Conservation (phyloP, 1,284 basidiomycete species). For the Farysia itapuensis region DNA sequence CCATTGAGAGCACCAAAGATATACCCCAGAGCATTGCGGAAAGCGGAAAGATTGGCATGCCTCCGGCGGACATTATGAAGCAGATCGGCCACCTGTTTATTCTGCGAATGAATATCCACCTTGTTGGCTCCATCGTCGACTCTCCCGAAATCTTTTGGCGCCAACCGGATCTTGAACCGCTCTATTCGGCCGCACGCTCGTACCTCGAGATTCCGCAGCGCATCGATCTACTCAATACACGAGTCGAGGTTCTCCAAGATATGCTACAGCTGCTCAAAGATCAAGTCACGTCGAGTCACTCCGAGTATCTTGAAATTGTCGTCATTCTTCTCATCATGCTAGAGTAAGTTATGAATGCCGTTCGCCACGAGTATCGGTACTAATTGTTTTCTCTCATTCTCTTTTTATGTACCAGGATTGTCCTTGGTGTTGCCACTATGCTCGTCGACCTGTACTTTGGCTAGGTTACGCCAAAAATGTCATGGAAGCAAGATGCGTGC, state of each 20-base stretch:
- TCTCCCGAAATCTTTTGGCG: conserved; percentile 92
- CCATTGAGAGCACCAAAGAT: conserved; percentile 95
- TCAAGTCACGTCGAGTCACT: conserved; percentile 84
- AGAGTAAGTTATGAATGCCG: conserved; percentile 63
- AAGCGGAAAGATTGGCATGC: conserved; percentile 80
- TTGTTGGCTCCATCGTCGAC: conserved; percentile 91
- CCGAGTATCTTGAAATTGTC: conserved; percentile 91
- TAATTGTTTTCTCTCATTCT: neutral
- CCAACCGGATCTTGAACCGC: conserved; percentile 80
- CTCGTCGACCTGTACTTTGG: conserved; percentile 57
- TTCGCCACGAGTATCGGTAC: neutral
- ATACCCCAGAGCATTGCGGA: conserved; percentile 90
- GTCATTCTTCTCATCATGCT: conserved; percentile 89
- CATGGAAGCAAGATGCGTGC: too few relatives aligned
- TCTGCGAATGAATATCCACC: conserved; percentile 88
- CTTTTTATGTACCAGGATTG: conserved; percentile 63
- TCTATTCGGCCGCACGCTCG: conserved; percentile 81
- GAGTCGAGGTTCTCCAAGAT: conserved; percentile 91
- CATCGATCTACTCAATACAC: conserved; percentile 87
- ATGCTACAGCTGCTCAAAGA: conserved; percentile 95
- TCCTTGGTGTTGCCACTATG: conserved; percentile 58
- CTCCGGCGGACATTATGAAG: conserved; percentile 83
- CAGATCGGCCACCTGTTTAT: conserved; percentile 90
- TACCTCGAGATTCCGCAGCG: conserved; percentile 94
- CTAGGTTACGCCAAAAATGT: too few relatives aligned